These are phyloP conservation scores for Penicillium fuscoglaucum DNA, from an alignment of 2,329 filamentous ascomycete species.

Conservation along the genomic window DNA sequence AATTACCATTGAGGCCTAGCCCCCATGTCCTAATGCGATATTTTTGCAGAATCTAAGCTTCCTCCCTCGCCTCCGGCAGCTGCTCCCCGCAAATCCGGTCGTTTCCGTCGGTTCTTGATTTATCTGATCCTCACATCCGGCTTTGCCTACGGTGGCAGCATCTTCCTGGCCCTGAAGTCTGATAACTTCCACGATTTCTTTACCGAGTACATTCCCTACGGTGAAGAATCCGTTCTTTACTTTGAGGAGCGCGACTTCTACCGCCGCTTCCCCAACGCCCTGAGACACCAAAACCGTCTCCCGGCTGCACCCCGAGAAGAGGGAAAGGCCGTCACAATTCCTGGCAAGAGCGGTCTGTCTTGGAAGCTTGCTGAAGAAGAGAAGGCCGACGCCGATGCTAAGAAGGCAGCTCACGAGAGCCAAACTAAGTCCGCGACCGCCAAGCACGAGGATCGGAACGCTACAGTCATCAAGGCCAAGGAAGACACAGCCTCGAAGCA, in stretches of 20 bases:
- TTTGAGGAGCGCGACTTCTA: slow-evolving; percentile 93
- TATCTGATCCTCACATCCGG: slow-evolving; percentile 74
- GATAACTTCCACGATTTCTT: slow-evolving; percentile 99
- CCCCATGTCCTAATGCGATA: slow-evolving; percentile 34
- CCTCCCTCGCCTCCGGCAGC: slow-evolving; percentile 43
- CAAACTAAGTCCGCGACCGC: slow-evolving; percentile 29
- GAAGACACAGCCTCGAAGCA: slow-evolving; percentile 31
- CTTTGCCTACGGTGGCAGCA: slow-evolving; percentile 79
- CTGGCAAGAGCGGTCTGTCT: slow-evolving; percentile 79
- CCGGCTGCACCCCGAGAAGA: slow-evolving; percentile 45
- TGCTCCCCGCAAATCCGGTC: slow-evolving; percentile 65
- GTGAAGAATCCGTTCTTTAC: slow-evolving; percentile 91
- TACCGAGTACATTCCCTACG: slow-evolving; percentile 92
- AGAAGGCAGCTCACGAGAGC: slow-evolving; percentile 46
- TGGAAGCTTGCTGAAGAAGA: slow-evolving; percentile 71
- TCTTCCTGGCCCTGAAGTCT: slow-evolving; percentile 88
- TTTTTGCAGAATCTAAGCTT: slow-evolving; percentile 38
- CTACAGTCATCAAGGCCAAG: slow-evolving; percentile 35
- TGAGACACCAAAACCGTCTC: slow-evolving; percentile 48
- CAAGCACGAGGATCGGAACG: slow-evolving; percentile 32
- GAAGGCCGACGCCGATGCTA: slow-evolving; percentile 59
- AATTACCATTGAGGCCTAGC: slow-evolving; percentile 5
- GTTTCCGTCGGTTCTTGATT: slow-evolving; percentile 74
- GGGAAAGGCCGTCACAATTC: slow-evolving; percentile 75
- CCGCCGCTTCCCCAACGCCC: slow-evolving; percentile 70